These are phyloP conservation scores for Castanospermum australe DNA, from an alignment of 306 rosid species.

Conservation along the genomic window DNA sequence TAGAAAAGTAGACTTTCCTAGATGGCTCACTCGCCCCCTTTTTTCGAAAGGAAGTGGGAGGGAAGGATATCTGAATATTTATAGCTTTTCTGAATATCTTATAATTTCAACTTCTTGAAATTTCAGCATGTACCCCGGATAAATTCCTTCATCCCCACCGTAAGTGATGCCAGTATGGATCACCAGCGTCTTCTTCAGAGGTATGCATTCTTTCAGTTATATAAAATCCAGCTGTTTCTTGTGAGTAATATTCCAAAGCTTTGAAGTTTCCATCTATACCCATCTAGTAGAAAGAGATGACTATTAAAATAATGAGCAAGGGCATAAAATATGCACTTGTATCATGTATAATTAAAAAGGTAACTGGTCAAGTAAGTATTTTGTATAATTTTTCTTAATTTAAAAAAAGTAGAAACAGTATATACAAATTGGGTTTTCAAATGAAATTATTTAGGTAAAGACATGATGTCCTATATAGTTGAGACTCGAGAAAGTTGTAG, in stretches of 20 bases:
- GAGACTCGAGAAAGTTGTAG: neutral
- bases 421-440: neutral
- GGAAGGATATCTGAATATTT: neutral
- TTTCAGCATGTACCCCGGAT: slow-evolving; percentile 86
- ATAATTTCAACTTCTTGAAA: slow-evolving; percentile 26
- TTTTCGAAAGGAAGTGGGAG: neutral
- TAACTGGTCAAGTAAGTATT: neutral
- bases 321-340: neutral
- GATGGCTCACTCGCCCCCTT: neutral
- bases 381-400: neutral
- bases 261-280: neutral
- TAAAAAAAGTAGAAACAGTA: neutral
- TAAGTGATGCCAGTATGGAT: slow-evolving; percentile 77
- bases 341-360: neutral
- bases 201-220: slow-evolving; percentile 36
- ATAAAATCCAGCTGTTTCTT: neutral
- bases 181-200: slow-evolving; percentile 85
- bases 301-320: neutral
- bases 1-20: neutral
- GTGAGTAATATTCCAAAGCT: neutral
- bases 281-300: neutral
- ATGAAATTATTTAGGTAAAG: neutral
- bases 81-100: neutral
- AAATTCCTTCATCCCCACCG: slow-evolving; percentile 72
- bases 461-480: neutral